Evolutionary conservation across 2,329 filamentous ascomycete species (phyloP).

Genomic region (Tricladium varicosporioides): DNA sequence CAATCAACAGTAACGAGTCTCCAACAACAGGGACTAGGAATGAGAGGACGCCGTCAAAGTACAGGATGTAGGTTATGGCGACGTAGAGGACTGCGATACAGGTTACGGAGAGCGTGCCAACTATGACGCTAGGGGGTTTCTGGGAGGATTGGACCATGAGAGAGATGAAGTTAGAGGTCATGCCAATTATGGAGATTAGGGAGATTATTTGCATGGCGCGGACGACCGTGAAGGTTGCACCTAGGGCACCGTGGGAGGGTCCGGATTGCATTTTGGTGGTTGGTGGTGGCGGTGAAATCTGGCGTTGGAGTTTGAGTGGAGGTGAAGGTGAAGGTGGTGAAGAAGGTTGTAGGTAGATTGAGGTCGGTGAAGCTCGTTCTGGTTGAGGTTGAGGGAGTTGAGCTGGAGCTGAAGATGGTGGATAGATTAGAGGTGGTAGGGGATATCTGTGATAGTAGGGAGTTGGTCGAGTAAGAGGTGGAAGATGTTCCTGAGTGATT

Average conservation of each 20-base stretch:
- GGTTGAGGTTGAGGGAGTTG: too few relatives aligned
- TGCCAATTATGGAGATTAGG: slow-evolving; percentile 75
- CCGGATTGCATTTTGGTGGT: slow-evolving; percentile 23
- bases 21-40: slow-evolving; percentile 65
- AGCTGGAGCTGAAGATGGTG: too few relatives aligned
- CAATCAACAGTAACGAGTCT: slow-evolving; percentile 70
- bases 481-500: too few relatives aligned
- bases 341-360: neutral
- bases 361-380: too few relatives aligned
- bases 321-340: neutral
- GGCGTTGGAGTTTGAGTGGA: neutral
- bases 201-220: slow-evolving; percentile 69
- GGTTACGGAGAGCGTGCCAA: slow-evolving; percentile 75
- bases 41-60: slow-evolving; percentile 72
- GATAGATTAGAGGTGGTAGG: too few relatives aligned
- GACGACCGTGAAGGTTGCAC: slow-evolving; percentile 73
- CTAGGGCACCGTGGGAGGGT: slow-evolving; percentile 59
- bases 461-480: too few relatives aligned
- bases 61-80: slow-evolving; percentile 77
- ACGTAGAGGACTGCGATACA: slow-evolving; percentile 78
- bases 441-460: too few relatives aligned
- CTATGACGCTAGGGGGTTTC: slow-evolving; percentile 67
- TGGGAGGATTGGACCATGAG: slow-evolving; percentile 67
- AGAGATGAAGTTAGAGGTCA: slow-evolving; percentile 78
- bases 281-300: neutral